Evolutionary conservation across 257 asterid genomes (phyloP).

Genomic region (Rehmannia glutinosa): DNA sequence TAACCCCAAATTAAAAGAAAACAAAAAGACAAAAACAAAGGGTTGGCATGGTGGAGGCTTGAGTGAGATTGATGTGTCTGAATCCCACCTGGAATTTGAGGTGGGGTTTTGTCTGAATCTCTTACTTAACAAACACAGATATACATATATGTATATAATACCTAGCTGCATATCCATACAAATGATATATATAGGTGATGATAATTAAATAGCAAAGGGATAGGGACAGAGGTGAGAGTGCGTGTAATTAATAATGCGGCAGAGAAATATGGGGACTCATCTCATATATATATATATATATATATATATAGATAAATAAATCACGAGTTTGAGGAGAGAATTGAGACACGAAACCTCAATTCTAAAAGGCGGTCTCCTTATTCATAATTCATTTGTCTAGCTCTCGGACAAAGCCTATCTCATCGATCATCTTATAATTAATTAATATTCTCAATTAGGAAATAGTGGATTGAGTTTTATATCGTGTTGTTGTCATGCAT

Average conservation of each 20-base stretch:
- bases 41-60: too few species aligned
- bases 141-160: not conserved
- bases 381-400: not conserved
- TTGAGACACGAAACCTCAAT: not conserved
- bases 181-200: constrained; percentile 26
- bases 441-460: not conserved
- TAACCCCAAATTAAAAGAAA: too few species aligned
- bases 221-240: constrained; percentile 20
- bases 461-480: not conserved
- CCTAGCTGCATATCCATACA: not conserved
- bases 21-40: too few species aligned
- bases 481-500: constrained; percentile 23
- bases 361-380: not conserved
- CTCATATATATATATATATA: not conserved
- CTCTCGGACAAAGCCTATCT: constrained; percentile 42
- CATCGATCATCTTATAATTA: constrained; percentile 9
- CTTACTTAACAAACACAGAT: constrained; percentile 13
- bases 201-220: constrained; percentile 13
- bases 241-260: constrained; percentile 26
- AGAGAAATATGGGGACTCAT: constrained; percentile 15
- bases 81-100: constrained; percentile 56
- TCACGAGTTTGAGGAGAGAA: not conserved
- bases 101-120: constrained; percentile 38
- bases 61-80: constrained; percentile 21
- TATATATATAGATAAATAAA: not conserved